Evolutionary conservation across 495 filamentous ascomycete genomes (phyloP).

Genomic region (Aspergillus saccharolyticus): DNA sequence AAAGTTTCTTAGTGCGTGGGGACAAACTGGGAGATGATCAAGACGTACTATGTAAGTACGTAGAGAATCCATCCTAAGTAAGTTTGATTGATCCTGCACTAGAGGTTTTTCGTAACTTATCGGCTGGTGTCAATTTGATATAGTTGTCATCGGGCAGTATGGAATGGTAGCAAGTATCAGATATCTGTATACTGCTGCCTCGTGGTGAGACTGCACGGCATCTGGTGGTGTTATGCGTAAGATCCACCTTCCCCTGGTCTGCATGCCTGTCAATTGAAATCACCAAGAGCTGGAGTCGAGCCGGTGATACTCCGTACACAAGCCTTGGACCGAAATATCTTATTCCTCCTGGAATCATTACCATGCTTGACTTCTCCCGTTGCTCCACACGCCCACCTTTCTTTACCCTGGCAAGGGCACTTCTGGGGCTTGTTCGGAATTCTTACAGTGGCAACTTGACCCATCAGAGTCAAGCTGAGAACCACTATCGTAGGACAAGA

Average conservation of each 20-base stretch:
- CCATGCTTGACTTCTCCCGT: neutral
- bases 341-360: neutral
- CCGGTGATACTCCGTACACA: neutral
- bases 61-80: neutral
- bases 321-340: neutral
- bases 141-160: neutral
- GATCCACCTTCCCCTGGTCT: neutral
- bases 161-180: neutral
- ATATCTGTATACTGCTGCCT: neutral
- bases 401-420: neutral
- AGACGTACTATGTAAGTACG: too few relatives aligned
- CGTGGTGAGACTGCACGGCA: neutral
- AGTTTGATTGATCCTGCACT: neutral
- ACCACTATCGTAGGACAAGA: slow-evolving; percentile 1
- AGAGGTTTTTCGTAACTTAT: neutral
- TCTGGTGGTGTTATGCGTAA: neutral
- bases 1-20: neutral
- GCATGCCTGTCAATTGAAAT: neutral
- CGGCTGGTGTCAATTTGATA: neutral
- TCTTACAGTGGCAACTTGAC: neutral
- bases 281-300: neutral
- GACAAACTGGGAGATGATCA: neutral
- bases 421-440: neutral
- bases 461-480: neutral
- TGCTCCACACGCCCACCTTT: neutral